Evolutionary conservation across 176 grass and related monocot genomes (phyloP).

Genomic region (Alopecurus myosuroides): DNA sequence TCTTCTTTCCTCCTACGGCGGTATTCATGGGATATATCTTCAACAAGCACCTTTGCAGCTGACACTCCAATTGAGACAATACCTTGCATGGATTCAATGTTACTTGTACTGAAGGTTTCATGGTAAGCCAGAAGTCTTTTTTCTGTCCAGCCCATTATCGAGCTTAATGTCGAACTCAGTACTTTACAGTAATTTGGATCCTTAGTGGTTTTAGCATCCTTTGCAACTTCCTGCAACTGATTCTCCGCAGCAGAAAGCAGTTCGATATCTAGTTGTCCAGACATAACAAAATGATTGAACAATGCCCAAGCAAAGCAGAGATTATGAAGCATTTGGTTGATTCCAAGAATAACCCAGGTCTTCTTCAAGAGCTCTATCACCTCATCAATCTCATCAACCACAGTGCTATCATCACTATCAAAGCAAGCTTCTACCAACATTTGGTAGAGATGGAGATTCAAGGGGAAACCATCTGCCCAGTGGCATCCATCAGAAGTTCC

Average conservation of each 20-base stretch:
- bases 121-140: slow-evolving; percentile 98
- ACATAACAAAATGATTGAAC: slow-evolving; percentile 78
- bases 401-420: slow-evolving; percentile 76
- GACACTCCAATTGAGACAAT: slow-evolving; percentile 91
- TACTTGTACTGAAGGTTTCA: slow-evolving; percentile 84
- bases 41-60: slow-evolving; percentile 84
- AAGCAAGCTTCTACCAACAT: slow-evolving; percentile 96
- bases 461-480: slow-evolving; percentile 93
- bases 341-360: slow-evolving; percentile 88
- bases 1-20: slow-evolving; percentile 90
- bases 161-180: slow-evolving; percentile 84
- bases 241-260: slow-evolving; percentile 81
- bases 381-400: slow-evolving; percentile 95
- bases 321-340: slow-evolving; percentile 88
- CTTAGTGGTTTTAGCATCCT: slow-evolving; percentile 88
- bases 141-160: slow-evolving; percentile 96
- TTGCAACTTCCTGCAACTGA: slow-evolving; percentile 81
- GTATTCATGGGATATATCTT: slow-evolving; percentile 99
- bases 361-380: slow-evolving; percentile 96
- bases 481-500: slow-evolving; percentile 87
- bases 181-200: slow-evolving; percentile 94
- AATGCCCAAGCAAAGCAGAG: slow-evolving; percentile 97
- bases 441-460: slow-evolving; percentile 93
- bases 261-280: slow-evolving; percentile 82
- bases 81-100: slow-evolving; percentile 91